Evolutionary conservation across 2,329 filamentous ascomycete genomes (phyloP).

Genomic region (Cercospora janseana): DNA sequence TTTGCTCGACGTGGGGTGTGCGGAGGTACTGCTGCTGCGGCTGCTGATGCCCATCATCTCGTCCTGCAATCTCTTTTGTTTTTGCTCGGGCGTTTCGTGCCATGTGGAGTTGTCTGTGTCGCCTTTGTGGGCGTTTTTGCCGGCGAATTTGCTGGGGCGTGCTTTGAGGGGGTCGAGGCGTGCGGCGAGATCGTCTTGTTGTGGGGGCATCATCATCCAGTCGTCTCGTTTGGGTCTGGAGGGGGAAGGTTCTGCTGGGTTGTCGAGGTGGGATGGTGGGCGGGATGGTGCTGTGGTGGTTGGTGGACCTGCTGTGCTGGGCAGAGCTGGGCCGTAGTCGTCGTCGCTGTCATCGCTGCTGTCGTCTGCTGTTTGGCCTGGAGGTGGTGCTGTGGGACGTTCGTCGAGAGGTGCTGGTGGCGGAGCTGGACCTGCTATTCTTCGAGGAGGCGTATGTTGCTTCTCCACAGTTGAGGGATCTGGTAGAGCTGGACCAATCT

Average conservation of each 20-base stretch:
- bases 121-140: slow-evolving; percentile 53
- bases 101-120: slow-evolving; percentile 61
- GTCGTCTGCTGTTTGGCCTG: slow-evolving; percentile 32
- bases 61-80: slow-evolving; percentile 74
- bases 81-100: slow-evolving; percentile 90
- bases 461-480: background rate
- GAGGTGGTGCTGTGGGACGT: slow-evolving; percentile 42
- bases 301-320: slow-evolving; percentile 27
- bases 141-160: slow-evolving; percentile 76
- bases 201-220: slow-evolving; percentile 54
- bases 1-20: slow-evolving; percentile 27
- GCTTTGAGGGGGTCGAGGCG: slow-evolving; percentile 80
- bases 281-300: background rate
- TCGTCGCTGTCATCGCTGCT: slow-evolving; percentile 41
- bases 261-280: slow-evolving; percentile 21
- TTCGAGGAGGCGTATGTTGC: slow-evolving; percentile 35
- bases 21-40: slow-evolving; percentile 35
- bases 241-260: slow-evolving; percentile 29
- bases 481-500: slow-evolving; percentile 55
- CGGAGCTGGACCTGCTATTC: slow-evolving; percentile 55
- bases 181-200: slow-evolving; percentile 52
- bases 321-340: slow-evolving; percentile 49
- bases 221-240: slow-evolving; percentile 66
- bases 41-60: slow-evolving; percentile 72
- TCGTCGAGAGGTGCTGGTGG: slow-evolving; percentile 52